Evolutionary conservation across 805 yeast genomes (phyloP), one percentile per base, ranked within the genome.

Genomic region (Wickerhamomyces silvicola): DNA sequence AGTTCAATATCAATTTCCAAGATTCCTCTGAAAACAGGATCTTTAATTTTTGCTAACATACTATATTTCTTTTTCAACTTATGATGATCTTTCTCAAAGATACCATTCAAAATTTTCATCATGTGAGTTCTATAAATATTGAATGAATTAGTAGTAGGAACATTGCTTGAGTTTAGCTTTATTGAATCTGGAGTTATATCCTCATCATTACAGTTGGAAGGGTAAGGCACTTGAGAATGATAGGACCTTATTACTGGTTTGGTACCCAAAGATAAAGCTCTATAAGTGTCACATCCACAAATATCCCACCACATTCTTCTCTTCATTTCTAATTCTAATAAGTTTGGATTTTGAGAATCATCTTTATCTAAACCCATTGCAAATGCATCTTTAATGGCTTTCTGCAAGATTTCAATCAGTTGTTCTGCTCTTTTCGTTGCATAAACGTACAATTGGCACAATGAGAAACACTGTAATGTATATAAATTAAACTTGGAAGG

Each of bases 261-360:
- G 1, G 35, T 38, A 24, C 54, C 54, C 5, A 50, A 19, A 2
- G 50, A 42, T 13, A 50, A 27, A 1, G 54, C 41, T 26, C 51
- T 46, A 35, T 41, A 50, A 1, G 56, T 40, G 27, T 50, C 56
- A 42, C 53, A 47, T 6, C 54, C 52, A 39, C 53, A 47, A 16
- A 50, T 46, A 30, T 48, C 53, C 56, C 56, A 50, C 56, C 56
- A 50, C 3, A 50, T 28, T 27, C 63, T 45, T 38, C 59, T 51
- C 28, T 50, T 52, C 46, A 57, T 31, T 32, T 58, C 62, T 10
- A 46, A 13, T 24, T 48, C 56, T 12, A 49, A 17, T 28, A 51
- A 19, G 25, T 47, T 39, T 24, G 50, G 41, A 27, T 48, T 48
- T 5, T 38, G 39, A n/a, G 27, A 18, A 24, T 49, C 50, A 31